Evolutionary conservation across 2,329 filamentous ascomycete genomes (phyloP), one percentile per base, ranked within the genome.

Genomic region (Chrysoporthe puriensis): DNA sequence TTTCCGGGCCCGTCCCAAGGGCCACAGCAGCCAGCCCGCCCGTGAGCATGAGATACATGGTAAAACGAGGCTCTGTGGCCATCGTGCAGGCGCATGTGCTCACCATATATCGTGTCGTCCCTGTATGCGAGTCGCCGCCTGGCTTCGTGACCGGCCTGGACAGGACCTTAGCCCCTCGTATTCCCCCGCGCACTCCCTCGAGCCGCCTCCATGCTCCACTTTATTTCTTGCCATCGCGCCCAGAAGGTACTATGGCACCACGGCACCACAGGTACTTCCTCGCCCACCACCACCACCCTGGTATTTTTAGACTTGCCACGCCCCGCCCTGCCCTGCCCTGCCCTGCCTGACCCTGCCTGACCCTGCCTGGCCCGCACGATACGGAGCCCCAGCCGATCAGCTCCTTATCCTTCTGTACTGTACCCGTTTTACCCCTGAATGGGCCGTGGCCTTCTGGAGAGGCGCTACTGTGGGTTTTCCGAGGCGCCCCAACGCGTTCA

Each of bases 251-350:
- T 14, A 50, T 50, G 14, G 50, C 13, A 54, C 9, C 18, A n/a
- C 16, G 3, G 11, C 48, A 7, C 13, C 48, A 52, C n/a, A 56
- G 48, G 44, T 16, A 16, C 13, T 14, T 40, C 7, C 59, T 21
- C 58, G 26, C 40, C 58, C 21, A n/a, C 40, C 36, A 21, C 42
- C 58, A 46, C 26, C 40, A 61, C 42, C 59, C 42, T 34, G 59
- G 62, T 69, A 69, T 69, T 69, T 69, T 66, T 69, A 69, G 67
- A 69, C 59, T 46, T 61, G 43, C 59, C 59, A 60, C n/a, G 57
- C 16, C 57, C 43, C n/a, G 48, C 48, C 48, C 26, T 52, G 48
- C 48, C 36, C 4, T 40, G 36, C 48, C 26, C 7, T 18, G 46
- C 18, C 18, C 46, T n/a, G 18, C 46, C 26, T 26, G 26, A 26